Evolutionary conservation across 1,284 basidiomycete genomes (phyloP).

Genomic region (Cutaneotrichosporon cutaneum): DNA sequence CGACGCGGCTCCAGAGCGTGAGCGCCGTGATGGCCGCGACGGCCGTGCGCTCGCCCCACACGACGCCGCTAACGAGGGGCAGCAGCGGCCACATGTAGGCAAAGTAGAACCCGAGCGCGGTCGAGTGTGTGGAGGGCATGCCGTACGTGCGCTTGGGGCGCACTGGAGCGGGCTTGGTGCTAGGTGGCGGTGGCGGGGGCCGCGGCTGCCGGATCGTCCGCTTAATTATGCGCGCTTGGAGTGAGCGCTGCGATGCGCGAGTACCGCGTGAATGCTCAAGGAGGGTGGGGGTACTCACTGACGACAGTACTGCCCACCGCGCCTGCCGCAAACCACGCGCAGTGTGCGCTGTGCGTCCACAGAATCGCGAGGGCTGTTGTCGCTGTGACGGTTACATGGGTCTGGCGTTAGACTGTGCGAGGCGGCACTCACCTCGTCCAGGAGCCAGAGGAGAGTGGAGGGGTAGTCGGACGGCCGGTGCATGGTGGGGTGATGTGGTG

Average conservation of each 20-base stretch:
- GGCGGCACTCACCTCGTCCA: slow-evolving; percentile 39
- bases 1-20: slow-evolving; percentile 68
- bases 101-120: slow-evolving; percentile 68
- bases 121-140: slow-evolving; percentile 87
- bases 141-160: slow-evolving; percentile 55
- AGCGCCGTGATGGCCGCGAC: slow-evolving; percentile 35
- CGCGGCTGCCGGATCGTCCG: slow-evolving; percentile 67
- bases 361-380: slow-evolving; percentile 62
- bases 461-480: slow-evolving; percentile 42
- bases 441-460: slow-evolving; percentile 37
- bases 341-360: slow-evolving; percentile 67
- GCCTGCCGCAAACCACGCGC: slow-evolving; percentile 66
- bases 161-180: slow-evolving; percentile 21
- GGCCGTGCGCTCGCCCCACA: slow-evolving; percentile 51
- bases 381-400: slow-evolving; percentile 59
- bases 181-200: slow-evolving; percentile 56
- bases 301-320: slow-evolving; percentile 62
- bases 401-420: slow-evolving; percentile 31
- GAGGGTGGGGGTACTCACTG: slow-evolving; percentile 29
- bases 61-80: slow-evolving; percentile 58
- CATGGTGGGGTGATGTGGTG: neutral
- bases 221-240: slow-evolving; percentile 68
- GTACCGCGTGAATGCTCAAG: no score
- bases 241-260: slow-evolving; percentile 1
- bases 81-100: slow-evolving; percentile 63